Percentiles rank a stretch among this genome's conserved stretches.
phyloP scores from a whole-genome alignment of 2,329 filamentous ascomycete genomes.

The Aspergillus terreus region DNA sequence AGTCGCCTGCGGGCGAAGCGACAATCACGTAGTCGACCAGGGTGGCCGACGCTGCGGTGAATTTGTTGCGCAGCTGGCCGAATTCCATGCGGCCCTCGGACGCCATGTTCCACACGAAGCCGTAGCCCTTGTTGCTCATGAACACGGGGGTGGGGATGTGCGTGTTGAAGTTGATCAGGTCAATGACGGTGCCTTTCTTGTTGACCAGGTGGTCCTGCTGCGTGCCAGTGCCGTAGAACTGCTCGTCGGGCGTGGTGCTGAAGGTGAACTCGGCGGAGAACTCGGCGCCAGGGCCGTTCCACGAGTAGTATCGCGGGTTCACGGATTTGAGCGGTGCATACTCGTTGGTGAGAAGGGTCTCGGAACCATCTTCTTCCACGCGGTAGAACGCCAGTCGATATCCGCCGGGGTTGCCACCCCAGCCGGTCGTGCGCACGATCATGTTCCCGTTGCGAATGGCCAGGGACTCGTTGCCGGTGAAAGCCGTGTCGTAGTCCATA shows the following conservation, averaged over 20 bases:
- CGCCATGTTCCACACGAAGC: constrained; percentile 63
- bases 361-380: constrained; percentile 29
- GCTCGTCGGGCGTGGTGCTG: constrained; percentile 43
- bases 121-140: constrained; percentile 56
- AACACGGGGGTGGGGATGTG: constrained; percentile 60
- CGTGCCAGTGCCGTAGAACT: constrained; percentile 62
- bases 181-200: constrained; percentile 57
- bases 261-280: constrained; percentile 36
- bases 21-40: constrained; percentile 60
- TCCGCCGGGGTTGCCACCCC: constrained; percentile 27
- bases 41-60: constrained; percentile 54
- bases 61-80: constrained; percentile 55
- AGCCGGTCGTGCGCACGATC: constrained; percentile 31
- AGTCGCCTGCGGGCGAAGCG: constrained; percentile 44
- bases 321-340: constrained; percentile 30
- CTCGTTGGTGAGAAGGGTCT: constrained; percentile 36
- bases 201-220: constrained; percentile 60
- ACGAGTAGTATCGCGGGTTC: constrained; percentile 34
- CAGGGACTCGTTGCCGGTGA: constrained; percentile 28
- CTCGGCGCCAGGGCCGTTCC: constrained; percentile 32
- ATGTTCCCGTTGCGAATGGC: constrained; percentile 36
- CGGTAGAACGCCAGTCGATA: constrained; percentile 36
- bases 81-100: constrained; percentile 57
- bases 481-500: constrained; percentile 29
- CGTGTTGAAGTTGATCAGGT: constrained; percentile 62